Conservation (phyloP, 2,329 filamentous ascomycete species). For the Aspergillus sp. region DNA sequence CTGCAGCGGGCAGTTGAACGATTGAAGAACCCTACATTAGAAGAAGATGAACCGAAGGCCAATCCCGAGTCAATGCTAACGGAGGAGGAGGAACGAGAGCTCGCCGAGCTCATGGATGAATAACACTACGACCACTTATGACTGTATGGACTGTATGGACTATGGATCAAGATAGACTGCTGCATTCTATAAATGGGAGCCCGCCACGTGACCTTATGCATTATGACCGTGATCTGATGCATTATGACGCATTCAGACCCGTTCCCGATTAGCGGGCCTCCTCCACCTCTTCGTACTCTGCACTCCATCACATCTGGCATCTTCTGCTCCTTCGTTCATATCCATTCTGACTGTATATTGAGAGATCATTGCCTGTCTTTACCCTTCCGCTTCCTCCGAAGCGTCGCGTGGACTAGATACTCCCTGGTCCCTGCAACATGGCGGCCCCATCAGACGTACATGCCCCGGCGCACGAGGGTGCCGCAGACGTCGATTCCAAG, state of each 20-base stretch:
- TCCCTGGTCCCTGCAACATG: slow-evolving; percentile 18
- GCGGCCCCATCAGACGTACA: slow-evolving; percentile 19
- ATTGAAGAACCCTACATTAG: slow-evolving; percentile 33
- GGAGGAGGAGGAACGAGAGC: slow-evolving; percentile 82
- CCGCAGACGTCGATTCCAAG: slow-evolving; percentile 16
- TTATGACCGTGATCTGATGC: slow-evolving; percentile 3
- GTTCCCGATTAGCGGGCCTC: too few species aligned
- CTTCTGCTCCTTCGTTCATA: too few species aligned
- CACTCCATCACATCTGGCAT: too few species aligned
- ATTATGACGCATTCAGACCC: slow-evolving; percentile 1
- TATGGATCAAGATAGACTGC: slow-evolving; percentile 1
- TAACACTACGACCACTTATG: neutral
- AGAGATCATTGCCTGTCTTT: too few species aligned
- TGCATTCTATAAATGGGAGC: too few species aligned
- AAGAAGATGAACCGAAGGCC: slow-evolving; percentile 38
- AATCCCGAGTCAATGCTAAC: slow-evolving; percentile 54
- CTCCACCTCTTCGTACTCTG: too few species aligned
- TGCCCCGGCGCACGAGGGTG: slow-evolving; percentile 16
- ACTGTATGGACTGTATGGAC: slow-evolving; percentile 27
- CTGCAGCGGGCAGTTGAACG: slow-evolving; percentile 50
- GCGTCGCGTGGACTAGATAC: too few species aligned
- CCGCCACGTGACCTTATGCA: neutral
- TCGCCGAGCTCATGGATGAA: slow-evolving; percentile 83
- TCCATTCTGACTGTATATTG: too few species aligned
- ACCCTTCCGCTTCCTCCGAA: too few species aligned